These are phyloP conservation scores for Eustoma russellianum DNA, from an alignment of 257 asterid genomes.

Conservation along the genomic window DNA sequence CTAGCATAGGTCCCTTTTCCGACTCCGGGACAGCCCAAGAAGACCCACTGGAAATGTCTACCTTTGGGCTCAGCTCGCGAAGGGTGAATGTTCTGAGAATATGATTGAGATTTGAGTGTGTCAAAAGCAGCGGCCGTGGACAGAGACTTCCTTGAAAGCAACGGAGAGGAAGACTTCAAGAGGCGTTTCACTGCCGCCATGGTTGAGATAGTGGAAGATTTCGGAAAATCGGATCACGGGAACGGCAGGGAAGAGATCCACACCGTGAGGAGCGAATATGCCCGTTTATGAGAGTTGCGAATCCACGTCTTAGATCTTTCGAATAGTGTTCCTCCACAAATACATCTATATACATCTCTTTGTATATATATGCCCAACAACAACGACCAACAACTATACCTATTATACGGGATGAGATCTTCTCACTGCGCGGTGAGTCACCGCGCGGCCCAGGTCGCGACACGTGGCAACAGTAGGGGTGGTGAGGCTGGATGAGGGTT, in stretches of 20 bases:
- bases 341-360: no score
- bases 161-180: conserved; percentile 36
- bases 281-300: background rate
- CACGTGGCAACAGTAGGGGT: no score
- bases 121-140: conserved; percentile 44
- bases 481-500: no score
- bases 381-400: no score
- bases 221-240: background rate
- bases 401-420: no score
- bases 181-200: conserved; percentile 90
- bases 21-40: conserved; percentile 94
- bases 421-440: no score
- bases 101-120: conserved; percentile 25
- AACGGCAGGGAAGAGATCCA: background rate
- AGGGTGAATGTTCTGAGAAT: conserved; percentile 9
- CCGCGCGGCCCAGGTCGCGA: no score
- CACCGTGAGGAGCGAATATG: conserved; percentile 11
- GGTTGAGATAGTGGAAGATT: conserved; percentile 8
- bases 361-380: no score
- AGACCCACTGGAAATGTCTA: conserved; percentile 80
- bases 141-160: conserved; percentile 26
- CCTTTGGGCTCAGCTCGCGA: conserved; percentile 46
- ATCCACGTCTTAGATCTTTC: background rate
- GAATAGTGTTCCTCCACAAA: background rate
- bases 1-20: conserved; percentile 98